Evolutionary conservation across 345 rosid genomes (phyloP).

Genomic region (Hibiscus trionum): DNA sequence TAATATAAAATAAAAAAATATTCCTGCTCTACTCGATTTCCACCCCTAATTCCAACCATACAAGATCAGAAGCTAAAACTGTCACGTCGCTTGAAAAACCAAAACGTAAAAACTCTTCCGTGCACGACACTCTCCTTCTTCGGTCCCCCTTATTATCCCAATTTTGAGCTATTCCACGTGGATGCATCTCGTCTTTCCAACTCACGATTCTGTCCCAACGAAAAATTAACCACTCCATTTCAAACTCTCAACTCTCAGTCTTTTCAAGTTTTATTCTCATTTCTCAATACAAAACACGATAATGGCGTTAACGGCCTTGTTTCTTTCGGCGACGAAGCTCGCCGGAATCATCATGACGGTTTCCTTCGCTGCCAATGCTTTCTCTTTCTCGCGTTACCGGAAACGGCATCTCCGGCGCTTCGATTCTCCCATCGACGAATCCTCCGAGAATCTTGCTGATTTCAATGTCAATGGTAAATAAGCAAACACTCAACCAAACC

Average conservation of each 20-base stretch:
- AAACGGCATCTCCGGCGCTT: slow-evolving; percentile 42
- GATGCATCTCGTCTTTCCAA: neutral
- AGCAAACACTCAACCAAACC: neutral
- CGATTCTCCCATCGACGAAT: slow-evolving; percentile 70
- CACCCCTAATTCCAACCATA: too few relatives aligned
- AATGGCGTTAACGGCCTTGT: slow-evolving; percentile 38
- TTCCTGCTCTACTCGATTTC: too few relatives aligned
- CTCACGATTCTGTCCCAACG: neutral
- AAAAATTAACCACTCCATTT: neutral
- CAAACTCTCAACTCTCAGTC: neutral
- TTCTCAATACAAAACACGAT: neutral
- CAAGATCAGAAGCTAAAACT: too few relatives aligned
- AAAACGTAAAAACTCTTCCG: neutral
- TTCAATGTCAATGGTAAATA: slow-evolving; percentile 41
- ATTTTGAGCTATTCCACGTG: neutral
- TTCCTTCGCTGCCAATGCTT: slow-evolving; percentile 70
- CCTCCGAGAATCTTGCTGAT: slow-evolving; percentile 61
- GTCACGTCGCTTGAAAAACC: too few relatives aligned
- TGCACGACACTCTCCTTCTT: neutral
- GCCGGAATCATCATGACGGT: slow-evolving; percentile 57
- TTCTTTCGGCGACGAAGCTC: slow-evolving; percentile 52
- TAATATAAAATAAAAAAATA: too few relatives aligned
- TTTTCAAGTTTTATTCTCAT: neutral
- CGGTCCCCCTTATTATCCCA: neutral
- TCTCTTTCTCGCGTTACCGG: slow-evolving; percentile 66